Base-by-base conservation (phyloP, 306 rosid species). In the Glycine latifolia region DNA sequence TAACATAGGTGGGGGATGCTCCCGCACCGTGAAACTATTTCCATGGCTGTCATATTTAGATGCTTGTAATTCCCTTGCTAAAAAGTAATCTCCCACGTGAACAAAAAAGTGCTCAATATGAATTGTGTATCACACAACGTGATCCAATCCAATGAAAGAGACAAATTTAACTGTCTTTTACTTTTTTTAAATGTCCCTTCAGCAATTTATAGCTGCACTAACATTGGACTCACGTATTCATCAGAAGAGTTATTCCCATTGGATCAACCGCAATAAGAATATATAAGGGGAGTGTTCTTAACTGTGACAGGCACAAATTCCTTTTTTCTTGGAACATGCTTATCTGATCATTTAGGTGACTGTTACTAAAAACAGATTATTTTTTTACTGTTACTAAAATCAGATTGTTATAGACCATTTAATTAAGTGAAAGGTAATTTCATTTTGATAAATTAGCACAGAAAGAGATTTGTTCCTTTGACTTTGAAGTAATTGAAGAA, bases 391-490 rank as follows among this genome's bases (percentile, higher is more conserved):
- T 26, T 26, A 26, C 31, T 26, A 26, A 26, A 26, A 26, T 26
- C 41, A 75, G 8, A 31, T 74, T 43, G 43, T 8, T 20, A 26
- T 26, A 44, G 26, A 41, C 46, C 58, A 43, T 20, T 60, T 31
- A 26, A 60, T 46, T 58, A 59, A 76, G 72, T 39, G 44, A 39
- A 62, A 33, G 49, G 48, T 62, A 47, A 17, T 37, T 73, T 52
- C 37, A 8, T 33, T 52, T 15, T 53, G 7, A 73, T n/a, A 39
- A 73, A 10, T 26, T 37, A 74, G 6, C 39, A 73, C 6, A 37
- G 5, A 39, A 9, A 73, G 20, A 15, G 68, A 58, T 9, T 31
- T 14, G 7, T 49, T n/a, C 20, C 73, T n/a, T 50, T 76, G 71
- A 76, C 60, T 60, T 60, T 59, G 11, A 56, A 56, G 33, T 16